Conservation (phyloP, 345 rosid genomes). For the Fremontodendron californicum region DNA sequence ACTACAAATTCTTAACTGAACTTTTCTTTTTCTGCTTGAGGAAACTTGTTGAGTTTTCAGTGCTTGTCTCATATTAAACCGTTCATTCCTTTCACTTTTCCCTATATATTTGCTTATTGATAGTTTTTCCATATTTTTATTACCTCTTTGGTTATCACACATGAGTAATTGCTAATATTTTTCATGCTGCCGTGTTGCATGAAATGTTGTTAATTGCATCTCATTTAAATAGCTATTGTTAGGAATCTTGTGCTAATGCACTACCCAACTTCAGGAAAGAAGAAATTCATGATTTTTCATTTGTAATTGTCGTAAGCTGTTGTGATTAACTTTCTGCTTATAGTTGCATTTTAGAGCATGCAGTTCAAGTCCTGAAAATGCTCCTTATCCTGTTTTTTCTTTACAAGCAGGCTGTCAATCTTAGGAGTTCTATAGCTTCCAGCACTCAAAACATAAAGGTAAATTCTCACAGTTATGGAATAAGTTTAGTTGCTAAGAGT, state of each 20-base stretch:
- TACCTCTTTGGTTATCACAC: too few relatives aligned
- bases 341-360: neutral
- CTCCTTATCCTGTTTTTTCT: slow-evolving; percentile 4
- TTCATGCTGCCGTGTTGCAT: too few relatives aligned
- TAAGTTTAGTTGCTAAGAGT: neutral
- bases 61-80: neutral
- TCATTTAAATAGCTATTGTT: too few relatives aligned
- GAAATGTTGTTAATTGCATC: too few relatives aligned
- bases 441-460: slow-evolving; percentile 48
- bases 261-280: too few relatives aligned
- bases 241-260: too few relatives aligned
- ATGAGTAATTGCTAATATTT: too few relatives aligned
- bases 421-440: slow-evolving; percentile 53
- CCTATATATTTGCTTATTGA: too few relatives aligned
- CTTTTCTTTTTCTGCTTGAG: neutral
- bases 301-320: neutral
- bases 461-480: slow-evolving; percentile 21
- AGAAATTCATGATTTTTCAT: neutral
- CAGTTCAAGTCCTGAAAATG: neutral
- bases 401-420: slow-evolving; percentile 74
- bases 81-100: too few relatives aligned
- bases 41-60: neutral
- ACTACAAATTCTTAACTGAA: neutral
- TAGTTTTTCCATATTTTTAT: too few relatives aligned
- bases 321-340: neutral